Conservation (phyloP, 441 rosid species). For the Eruca vesicaria region DNA sequence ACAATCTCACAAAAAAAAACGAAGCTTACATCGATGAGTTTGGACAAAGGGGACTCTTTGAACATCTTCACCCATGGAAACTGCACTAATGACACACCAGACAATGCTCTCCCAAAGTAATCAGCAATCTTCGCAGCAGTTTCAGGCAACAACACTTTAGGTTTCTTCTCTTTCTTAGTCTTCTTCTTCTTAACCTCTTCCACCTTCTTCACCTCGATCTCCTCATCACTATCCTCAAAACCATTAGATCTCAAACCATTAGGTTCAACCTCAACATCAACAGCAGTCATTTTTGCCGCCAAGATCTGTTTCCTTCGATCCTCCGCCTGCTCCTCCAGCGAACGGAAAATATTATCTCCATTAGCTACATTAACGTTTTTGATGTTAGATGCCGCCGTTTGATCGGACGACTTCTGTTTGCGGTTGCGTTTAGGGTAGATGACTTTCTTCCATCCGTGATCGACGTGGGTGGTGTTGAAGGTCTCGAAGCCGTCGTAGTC, state of each 20-base stretch:
- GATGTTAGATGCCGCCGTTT: conserved; percentile 30
- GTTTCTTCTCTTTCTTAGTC: conserved; percentile 83
- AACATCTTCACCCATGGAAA: no score
- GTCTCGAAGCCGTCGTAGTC: conserved; percentile 35
- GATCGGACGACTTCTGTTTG: conserved; percentile 45
- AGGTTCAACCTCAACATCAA: conserved; percentile 25
- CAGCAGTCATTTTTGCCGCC: conserved; percentile 44
- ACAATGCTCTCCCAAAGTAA: no score
- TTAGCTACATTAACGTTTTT: conserved; percentile 18
- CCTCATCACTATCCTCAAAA: conserved; percentile 43
- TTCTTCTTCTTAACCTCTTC: conserved; percentile 55
- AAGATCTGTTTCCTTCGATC: conserved; percentile 55
- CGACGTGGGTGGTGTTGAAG: conserved; percentile 30
- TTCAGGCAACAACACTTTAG: conserved; percentile 68
- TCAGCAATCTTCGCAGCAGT: conserved; percentile 86
- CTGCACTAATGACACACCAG: no score
- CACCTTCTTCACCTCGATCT: conserved; percentile 28
- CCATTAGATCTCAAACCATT: conserved; percentile 38
- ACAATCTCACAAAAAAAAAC: no score
- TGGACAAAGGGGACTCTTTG: no score
- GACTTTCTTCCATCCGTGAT: conserved; percentile 79
- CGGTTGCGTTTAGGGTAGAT: conserved; percentile 62
- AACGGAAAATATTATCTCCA: conserved; percentile 51
- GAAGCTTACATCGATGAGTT: no score
- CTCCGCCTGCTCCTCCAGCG: conserved; percentile 58